Conservation (phyloP, 2,329 filamentous ascomycete species). For the Apiospora sp. region DNA sequence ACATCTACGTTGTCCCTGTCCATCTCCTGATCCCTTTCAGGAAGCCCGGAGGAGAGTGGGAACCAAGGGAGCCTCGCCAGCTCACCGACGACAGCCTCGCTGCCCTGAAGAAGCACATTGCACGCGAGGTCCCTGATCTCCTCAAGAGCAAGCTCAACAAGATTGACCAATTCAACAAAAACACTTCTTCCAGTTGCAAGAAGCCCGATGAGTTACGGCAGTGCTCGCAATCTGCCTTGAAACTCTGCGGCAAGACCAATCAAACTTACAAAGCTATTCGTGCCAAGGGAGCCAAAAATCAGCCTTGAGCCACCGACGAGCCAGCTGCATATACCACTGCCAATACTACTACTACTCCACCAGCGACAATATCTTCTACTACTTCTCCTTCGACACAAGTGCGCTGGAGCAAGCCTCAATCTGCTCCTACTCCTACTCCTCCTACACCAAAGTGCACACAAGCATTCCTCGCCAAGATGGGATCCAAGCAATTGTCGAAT, state of each 20-base stretch:
- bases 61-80: neutral
- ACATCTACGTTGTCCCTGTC: neutral
- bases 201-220: neutral
- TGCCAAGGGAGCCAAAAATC: neutral
- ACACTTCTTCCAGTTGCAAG: neutral
- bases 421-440: neutral
- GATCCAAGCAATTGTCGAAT: neutral
- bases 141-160: neutral
- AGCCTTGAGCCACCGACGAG: neutral
- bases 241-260: neutral
- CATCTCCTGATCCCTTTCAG: slow-evolving; percentile 4
- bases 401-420: neutral
- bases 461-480: neutral
- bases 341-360: neutral
- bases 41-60: neutral
- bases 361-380: neutral
- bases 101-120: neutral
- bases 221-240: neutral
- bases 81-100: neutral
- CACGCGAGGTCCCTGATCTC: neutral
- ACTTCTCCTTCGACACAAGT: neutral
- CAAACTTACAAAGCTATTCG: neutral
- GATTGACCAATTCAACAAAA: neutral
- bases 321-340: neutral
- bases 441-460: neutral